Conservation (phyloP, 352 stramenopile genomes). For the Phytophthora brassicae region DNA sequence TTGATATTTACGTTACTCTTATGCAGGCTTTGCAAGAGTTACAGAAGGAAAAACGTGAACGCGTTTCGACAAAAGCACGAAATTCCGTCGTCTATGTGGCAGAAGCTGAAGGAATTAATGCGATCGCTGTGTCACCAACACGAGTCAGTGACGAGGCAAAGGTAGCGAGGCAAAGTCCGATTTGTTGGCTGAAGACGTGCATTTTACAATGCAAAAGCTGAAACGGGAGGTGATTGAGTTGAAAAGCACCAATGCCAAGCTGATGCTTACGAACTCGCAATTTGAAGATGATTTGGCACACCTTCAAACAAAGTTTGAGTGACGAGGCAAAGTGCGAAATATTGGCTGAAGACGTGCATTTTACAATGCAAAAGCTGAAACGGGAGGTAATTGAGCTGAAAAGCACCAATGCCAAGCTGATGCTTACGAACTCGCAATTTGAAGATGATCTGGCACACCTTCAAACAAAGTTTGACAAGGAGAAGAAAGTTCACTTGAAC, state of each 20-base stretch:
- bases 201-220: constrained; percentile 74
- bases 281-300: constrained; percentile 70
- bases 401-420: constrained; percentile 56
- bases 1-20: constrained; percentile 49
- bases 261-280: constrained; percentile 69
- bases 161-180: constrained; percentile 7
- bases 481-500: constrained; percentile 64
- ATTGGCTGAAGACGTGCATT: constrained; percentile 57
- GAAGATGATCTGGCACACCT: constrained; percentile 73
- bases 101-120: constrained; percentile 4
- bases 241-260: constrained; percentile 59
- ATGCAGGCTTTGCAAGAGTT: constrained; percentile 50
- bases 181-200: constrained; percentile 53
- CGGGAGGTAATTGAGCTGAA: constrained; percentile 67
- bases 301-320: constrained; percentile 71
- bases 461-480: constrained; percentile 67
- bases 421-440: constrained; percentile 68
- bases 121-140: constrained; percentile 6
- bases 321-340: too few relatives aligned
- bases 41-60: constrained; percentile 53
- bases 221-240: constrained; percentile 66
- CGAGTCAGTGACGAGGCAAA: too few relatives aligned
- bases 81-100: constrained; percentile 19
- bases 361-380: constrained; percentile 75
- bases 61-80: constrained; percentile 31